Conservation (phyloP, 192 early-diverging fungal species). For the Podila epigama region DNA sequence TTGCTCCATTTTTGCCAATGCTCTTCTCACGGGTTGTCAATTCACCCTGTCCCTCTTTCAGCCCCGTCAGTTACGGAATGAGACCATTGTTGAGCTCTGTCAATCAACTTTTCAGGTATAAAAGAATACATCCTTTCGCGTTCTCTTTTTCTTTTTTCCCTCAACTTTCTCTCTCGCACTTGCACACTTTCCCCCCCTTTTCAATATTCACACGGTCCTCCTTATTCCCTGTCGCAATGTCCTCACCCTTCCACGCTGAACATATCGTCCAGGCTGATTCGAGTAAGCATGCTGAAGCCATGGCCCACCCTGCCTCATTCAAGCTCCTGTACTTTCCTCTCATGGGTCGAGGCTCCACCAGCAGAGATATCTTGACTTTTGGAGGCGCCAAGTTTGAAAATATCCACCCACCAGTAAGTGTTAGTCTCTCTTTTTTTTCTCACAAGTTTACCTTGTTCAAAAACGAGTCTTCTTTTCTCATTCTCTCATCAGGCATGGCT, state of each 20-base stretch:
- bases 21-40: too few species aligned
- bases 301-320: conserved; percentile 8
- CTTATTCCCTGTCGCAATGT: too few species aligned
- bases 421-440: neutral
- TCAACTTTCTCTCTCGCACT: neutral
- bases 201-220: too few species aligned
- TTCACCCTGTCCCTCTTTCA: too few species aligned
- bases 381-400: conserved; percentile 20
- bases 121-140: too few species aligned
- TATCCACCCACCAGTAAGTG: neutral
- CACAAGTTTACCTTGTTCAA: too few species aligned
- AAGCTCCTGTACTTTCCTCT: conserved; percentile 15
- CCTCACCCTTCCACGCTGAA: neutral
- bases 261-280: neutral
- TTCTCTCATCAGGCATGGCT: neutral
- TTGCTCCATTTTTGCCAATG: too few species aligned
- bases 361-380: conserved; percentile 9
- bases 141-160: too few species aligned
- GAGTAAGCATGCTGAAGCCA: neutral
- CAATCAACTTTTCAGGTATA: too few species aligned
- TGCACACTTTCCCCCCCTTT: neutral
- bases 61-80: too few species aligned
- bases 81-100: too few species aligned
- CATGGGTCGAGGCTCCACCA: conserved; percentile 5
- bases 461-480: neutral